Conservation (phyloP, 2,329 filamentous ascomycete species). For the Talaromyces marneffei region DNA sequence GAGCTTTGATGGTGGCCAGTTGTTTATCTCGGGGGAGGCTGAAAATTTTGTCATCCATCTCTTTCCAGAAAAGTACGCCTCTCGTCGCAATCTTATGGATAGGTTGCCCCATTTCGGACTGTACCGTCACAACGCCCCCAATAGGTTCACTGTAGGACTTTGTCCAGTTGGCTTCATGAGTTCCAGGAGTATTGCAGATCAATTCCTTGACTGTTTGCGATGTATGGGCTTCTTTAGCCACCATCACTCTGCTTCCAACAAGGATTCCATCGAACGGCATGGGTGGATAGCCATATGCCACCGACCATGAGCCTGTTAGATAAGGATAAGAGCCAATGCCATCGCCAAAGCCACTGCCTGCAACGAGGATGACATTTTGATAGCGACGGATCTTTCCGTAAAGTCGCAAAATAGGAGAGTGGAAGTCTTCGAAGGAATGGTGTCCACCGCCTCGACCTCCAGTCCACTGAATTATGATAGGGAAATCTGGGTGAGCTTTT, state of each 20-base stretch:
- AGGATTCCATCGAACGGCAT: slow-evolving; percentile 94
- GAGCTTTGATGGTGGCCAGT: slow-evolving; percentile 45
- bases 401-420: slow-evolving; percentile 83
- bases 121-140: slow-evolving; percentile 88
- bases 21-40: slow-evolving; percentile 40
- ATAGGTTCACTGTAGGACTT: slow-evolving; percentile 86
- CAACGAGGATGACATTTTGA: slow-evolving; percentile 80
- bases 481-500: slow-evolving; percentile 83
- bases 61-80: slow-evolving; percentile 34
- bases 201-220: slow-evolving; percentile 82
- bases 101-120: slow-evolving; percentile 39
- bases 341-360: slow-evolving; percentile 85
- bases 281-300: slow-evolving; percentile 74
- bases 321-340: slow-evolving; percentile 88
- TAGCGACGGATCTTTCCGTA: slow-evolving; percentile 80
- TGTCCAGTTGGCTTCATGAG: slow-evolving; percentile 80
- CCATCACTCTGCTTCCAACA: slow-evolving; percentile 91
- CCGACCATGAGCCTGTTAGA: slow-evolving; percentile 80
- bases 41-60: slow-evolving; percentile 29
- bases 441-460: slow-evolving; percentile 89
- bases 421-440: slow-evolving; percentile 92
- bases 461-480: slow-evolving; percentile 88
- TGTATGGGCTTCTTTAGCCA: slow-evolving; percentile 84
- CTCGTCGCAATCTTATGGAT: slow-evolving; percentile 38
- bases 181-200: slow-evolving; percentile 76